Evolutionary conservation across 768 basidiomycete species (phyloP).

Genomic region (Gymnopilus junonius): DNA sequence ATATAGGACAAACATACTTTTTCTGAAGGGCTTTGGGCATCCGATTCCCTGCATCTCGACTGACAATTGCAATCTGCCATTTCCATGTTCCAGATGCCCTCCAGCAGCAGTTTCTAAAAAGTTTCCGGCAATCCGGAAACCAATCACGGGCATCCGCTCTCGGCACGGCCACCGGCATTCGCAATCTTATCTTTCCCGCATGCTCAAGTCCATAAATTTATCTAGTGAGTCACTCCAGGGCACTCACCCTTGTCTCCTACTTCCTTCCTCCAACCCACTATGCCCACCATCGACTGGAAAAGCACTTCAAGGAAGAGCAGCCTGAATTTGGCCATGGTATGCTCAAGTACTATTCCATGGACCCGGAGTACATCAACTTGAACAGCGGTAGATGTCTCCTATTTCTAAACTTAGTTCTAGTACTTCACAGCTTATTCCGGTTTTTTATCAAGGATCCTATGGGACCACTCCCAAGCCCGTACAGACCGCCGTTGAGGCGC

Average conservation of each 20-base stretch:
- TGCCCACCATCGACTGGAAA: conserved; percentile 4
- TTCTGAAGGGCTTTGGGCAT: too few species aligned
- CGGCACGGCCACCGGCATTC: too few species aligned
- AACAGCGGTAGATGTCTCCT: conserved; percentile 58
- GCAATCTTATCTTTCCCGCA: too few species aligned
- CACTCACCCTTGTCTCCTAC: not conserved
- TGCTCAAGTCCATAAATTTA: too few species aligned
- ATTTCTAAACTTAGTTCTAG: not conserved
- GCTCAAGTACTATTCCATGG: conserved; percentile 58
- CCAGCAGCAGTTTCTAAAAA: too few species aligned
- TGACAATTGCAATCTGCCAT: too few species aligned
- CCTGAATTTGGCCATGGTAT: conserved; percentile 56
- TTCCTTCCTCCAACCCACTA: not conserved
- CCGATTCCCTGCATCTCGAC: too few species aligned
- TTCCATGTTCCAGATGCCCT: too few species aligned
- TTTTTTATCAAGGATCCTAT: conserved; percentile 52
- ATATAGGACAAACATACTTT: too few species aligned
- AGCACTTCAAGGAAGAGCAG: conserved; percentile 14
- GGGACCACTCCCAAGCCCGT: conserved; percentile 62
- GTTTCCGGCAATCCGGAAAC: too few species aligned
- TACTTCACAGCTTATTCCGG: not conserved
- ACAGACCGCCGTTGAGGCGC: conserved; percentile 43
- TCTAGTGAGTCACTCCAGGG: too few species aligned
- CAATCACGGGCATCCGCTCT: too few species aligned
- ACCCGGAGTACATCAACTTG: conserved; percentile 63